Conservation (phyloP, 805 yeast genomes). For the Wickerhamomyces sydowiorum region DNA sequence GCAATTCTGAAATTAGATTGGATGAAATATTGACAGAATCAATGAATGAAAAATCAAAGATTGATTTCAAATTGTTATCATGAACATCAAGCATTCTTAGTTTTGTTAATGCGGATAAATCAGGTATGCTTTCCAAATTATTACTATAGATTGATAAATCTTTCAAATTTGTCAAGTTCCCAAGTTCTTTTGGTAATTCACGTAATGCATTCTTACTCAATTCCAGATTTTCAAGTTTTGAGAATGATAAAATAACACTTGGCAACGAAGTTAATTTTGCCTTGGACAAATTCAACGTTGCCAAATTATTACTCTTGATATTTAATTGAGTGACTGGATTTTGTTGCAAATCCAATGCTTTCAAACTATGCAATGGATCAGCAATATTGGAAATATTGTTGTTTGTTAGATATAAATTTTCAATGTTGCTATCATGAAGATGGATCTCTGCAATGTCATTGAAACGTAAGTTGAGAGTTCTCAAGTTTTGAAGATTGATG, state of each 20-base stretch:
- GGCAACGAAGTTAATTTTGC: slow-evolving; percentile 79
- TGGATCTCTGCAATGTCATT: slow-evolving; percentile 45
- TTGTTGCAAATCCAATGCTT: slow-evolving; percentile 67
- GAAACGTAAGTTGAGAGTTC: slow-evolving; percentile 72
- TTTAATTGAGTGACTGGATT: slow-evolving; percentile 78
- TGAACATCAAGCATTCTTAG: slow-evolving; percentile 74
- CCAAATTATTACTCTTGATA: slow-evolving; percentile 48
- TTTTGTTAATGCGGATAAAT: slow-evolving; percentile 51
- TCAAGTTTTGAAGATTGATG: slow-evolving; percentile 46
- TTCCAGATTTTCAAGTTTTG: slow-evolving; percentile 64
- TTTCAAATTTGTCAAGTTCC: slow-evolving; percentile 49
- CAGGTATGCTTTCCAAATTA: slow-evolving; percentile 67
- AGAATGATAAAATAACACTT: slow-evolving; percentile 53
- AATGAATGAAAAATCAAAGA: slow-evolving; percentile 39
- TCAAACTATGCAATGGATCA: slow-evolving; percentile 54
- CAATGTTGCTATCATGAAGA: slow-evolving; percentile 47
- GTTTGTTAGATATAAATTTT: slow-evolving; percentile 68
- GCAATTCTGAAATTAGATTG: slow-evolving; percentile 36
- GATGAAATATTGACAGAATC: slow-evolving; percentile 68
- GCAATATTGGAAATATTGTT: slow-evolving; percentile 69
- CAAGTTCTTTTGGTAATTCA: slow-evolving; percentile 61
- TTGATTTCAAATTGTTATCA: slow-evolving; percentile 67
- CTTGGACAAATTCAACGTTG: slow-evolving; percentile 69
- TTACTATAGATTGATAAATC: slow-evolving; percentile 70
- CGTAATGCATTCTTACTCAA: slow-evolving; percentile 81